Evolutionary conservation across 495 filamentous ascomycete genomes (phyloP).

Genomic region (Neurospora intermedia): DNA sequence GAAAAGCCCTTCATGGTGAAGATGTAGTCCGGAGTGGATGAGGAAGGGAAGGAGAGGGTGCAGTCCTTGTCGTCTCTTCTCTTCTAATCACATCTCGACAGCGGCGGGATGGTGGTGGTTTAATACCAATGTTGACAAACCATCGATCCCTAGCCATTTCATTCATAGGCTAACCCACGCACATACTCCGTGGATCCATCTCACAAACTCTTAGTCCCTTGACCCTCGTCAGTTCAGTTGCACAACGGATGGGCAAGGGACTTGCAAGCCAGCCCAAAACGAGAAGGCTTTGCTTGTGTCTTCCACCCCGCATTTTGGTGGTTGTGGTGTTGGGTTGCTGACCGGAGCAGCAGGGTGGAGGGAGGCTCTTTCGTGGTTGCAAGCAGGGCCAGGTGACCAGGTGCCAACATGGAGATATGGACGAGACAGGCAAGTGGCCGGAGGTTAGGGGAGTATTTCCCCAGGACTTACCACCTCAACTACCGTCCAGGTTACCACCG

Average conservation of each 20-base stretch:
- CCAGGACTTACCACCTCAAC: background rate
- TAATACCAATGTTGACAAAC: background rate
- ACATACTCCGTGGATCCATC: background rate
- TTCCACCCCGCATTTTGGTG: background rate
- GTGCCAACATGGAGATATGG: conserved; percentile 12
- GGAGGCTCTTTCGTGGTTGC: background rate
- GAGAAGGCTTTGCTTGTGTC: background rate
- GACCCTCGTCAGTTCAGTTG: background rate
- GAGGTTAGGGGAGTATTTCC: conserved; percentile 1
- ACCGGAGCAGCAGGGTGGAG: background rate
- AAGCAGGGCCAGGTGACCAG: conserved; percentile 12
- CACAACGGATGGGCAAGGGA: background rate
- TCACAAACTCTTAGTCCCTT: background rate
- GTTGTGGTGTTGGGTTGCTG: background rate
- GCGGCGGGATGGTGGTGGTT: background rate
- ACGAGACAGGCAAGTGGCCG: conserved; percentile 16
- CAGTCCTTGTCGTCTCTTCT: background rate
- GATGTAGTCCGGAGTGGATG: background rate
- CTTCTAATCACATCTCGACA: background rate
- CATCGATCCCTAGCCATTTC: background rate
- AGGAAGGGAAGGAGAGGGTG: background rate
- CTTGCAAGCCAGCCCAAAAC: background rate
- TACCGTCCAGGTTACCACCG: background rate
- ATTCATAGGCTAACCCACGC: background rate
- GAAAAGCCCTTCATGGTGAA: conserved; percentile 21